These are phyloP conservation scores for Cordyceps javanica DNA, from an alignment of 2,329 filamentous ascomycete genomes.

Conservation along the genomic window DNA sequence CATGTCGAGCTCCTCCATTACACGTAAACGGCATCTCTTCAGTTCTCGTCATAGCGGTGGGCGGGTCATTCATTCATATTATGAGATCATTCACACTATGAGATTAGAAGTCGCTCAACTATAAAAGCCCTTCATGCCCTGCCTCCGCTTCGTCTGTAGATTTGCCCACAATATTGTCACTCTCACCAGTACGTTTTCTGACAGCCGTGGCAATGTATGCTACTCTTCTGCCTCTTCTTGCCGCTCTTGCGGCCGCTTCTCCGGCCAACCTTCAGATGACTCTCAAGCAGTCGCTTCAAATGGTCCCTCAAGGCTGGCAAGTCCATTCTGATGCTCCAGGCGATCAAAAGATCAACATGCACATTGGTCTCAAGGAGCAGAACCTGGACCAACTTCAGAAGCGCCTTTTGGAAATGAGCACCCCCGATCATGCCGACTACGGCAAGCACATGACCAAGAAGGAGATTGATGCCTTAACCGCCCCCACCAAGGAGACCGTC, in stretches of 20 bases:
- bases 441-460: conserved; percentile 14
- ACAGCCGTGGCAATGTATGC: background rate
- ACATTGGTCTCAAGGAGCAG: conserved; percentile 13
- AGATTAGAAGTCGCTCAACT: background rate
- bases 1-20: background rate
- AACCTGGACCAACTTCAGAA: conserved; percentile 12
- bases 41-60: background rate
- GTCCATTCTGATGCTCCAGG: conserved; percentile 8
- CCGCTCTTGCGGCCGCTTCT: conserved; percentile 11
- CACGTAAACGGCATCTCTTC: background rate
- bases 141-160: background rate
- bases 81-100: too few species aligned
- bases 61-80: too few species aligned
- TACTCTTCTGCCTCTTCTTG: conserved; percentile 9
- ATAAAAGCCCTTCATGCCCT: background rate
- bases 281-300: conserved; percentile 10
- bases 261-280: conserved; percentile 7
- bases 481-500: conserved; percentile 4
- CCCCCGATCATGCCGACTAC: conserved; percentile 9
- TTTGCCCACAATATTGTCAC: background rate
- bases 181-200: background rate
- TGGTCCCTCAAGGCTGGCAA: conserved; percentile 10
- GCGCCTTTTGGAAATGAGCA: conserved; percentile 8
- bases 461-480: conserved; percentile 11
- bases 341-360: conserved; percentile 9